Conservation (phyloP, 306 rosid genomes). For the Lotus japonicus region DNA sequence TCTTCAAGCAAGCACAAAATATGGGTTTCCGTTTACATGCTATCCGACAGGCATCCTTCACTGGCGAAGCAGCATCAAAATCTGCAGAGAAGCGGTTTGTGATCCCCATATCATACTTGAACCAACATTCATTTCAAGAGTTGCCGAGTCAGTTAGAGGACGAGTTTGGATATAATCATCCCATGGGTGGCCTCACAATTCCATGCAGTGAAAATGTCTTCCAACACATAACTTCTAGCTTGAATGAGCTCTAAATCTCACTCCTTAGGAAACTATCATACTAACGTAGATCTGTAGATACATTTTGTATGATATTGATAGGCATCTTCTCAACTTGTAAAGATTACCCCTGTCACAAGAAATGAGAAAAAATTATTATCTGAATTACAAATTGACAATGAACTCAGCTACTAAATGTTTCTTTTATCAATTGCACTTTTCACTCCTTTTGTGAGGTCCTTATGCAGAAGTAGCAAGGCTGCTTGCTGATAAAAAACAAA, state of each 20-base stretch:
- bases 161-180: conserved; percentile 47
- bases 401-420: neutral
- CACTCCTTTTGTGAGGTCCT: too few species aligned
- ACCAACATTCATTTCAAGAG: conserved; percentile 35
- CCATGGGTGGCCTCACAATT: conserved; percentile 45
- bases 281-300: neutral
- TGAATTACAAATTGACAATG: too few species aligned
- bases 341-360: too few species aligned
- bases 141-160: conserved; percentile 25
- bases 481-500: too few species aligned
- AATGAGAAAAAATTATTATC: too few species aligned
- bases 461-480: too few species aligned
- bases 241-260: neutral
- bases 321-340: neutral
- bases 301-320: neutral
- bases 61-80: conserved; percentile 18
- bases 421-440: neutral
- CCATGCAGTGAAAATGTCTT: conserved; percentile 31
- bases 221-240: conserved; percentile 12
- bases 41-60: too few species aligned
- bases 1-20: neutral
- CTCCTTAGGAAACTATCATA: neutral
- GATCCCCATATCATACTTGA: conserved; percentile 39
- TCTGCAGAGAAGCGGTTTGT: conserved; percentile 17
- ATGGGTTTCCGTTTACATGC: conserved; percentile 31